Evolutionary conservation across 1,284 basidiomycete species (phyloP).

Genomic region (Quambalaria eucalypti): DNA sequence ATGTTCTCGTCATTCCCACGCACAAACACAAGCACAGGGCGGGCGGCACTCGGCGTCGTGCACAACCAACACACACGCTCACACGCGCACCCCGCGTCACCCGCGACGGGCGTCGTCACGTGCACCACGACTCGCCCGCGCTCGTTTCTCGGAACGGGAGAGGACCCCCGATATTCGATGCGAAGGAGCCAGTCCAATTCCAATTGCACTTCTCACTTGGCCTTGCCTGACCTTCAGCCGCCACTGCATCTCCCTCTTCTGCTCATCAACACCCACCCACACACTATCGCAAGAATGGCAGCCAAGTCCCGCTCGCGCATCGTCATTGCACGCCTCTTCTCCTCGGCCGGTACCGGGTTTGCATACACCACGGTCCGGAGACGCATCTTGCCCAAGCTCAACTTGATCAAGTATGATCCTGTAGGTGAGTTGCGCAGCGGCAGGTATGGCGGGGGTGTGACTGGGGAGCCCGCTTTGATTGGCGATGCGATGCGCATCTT

Average conservation of each 20-base stretch:
- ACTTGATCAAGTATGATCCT: conserved; percentile 46
- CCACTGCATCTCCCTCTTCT: background rate
- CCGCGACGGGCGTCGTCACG: too few species aligned
- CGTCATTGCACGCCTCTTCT: conserved; percentile 41
- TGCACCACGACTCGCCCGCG: too few species aligned
- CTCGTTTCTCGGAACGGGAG: too few species aligned
- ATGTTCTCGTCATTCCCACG: too few species aligned
- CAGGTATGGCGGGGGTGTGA: background rate
- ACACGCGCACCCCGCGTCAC: too few species aligned
- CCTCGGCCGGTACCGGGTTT: conserved; percentile 42
- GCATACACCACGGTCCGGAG: conserved; percentile 41
- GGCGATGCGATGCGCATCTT: too few species aligned
- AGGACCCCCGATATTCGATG: too few species aligned
- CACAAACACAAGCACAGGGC: too few species aligned
- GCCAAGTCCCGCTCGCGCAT: conserved; percentile 5
- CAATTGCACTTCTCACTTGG: too few species aligned
- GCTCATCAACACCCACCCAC: background rate
- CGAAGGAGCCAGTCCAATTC: too few species aligned
- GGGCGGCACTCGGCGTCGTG: too few species aligned
- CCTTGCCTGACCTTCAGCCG: background rate
- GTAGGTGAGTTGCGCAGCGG: conserved; percentile 22
- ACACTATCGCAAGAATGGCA: background rate
- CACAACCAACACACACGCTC: too few species aligned
- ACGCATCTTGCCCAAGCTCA: conserved; percentile 31
- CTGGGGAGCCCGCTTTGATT: background rate